These are phyloP conservation scores for Colletotrichum trifolii DNA, from an alignment of 2,329 filamentous ascomycete species.

Conservation along the genomic window DNA sequence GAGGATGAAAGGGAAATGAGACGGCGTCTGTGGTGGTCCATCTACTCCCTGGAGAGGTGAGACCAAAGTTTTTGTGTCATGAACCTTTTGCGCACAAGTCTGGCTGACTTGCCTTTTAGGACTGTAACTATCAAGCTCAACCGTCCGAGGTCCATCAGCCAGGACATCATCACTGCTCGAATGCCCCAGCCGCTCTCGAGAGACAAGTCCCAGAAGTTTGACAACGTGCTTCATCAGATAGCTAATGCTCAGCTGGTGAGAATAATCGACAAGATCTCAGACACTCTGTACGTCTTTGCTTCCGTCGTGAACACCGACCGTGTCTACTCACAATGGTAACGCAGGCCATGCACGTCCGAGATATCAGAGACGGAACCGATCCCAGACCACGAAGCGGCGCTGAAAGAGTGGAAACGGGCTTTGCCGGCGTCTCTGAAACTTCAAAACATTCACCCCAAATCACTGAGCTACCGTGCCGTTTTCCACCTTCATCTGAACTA, in stretches of 20 bases:
- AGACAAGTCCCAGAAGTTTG: constrained; percentile 43
- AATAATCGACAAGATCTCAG: constrained; percentile 45
- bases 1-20: constrained; percentile 41
- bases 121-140: constrained; percentile 41
- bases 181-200: constrained; percentile 37
- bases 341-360: too few relatives aligned
- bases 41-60: constrained; percentile 45
- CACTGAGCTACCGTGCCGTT: constrained; percentile 45
- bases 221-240: constrained; percentile 48
- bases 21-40: constrained; percentile 44
- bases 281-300: constrained; percentile 6
- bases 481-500: constrained; percentile 51
- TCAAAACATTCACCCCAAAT: constrained; percentile 42
- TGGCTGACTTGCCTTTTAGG: constrained; percentile 26
- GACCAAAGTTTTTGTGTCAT: not conserved
- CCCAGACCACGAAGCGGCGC: constrained; percentile 37
- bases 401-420: constrained; percentile 47
- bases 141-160: constrained; percentile 40
- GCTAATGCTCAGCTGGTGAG: constrained; percentile 43
- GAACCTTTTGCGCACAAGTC: not conserved
- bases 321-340: too few relatives aligned
- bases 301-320: too few relatives aligned
- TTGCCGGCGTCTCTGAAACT: constrained; percentile 43
- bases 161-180: constrained; percentile 39
- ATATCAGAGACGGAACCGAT: not conserved